Evolutionary conservation across 1,284 basidiomycete genomes (phyloP).

Genomic region (Puccinia novopanici): DNA sequence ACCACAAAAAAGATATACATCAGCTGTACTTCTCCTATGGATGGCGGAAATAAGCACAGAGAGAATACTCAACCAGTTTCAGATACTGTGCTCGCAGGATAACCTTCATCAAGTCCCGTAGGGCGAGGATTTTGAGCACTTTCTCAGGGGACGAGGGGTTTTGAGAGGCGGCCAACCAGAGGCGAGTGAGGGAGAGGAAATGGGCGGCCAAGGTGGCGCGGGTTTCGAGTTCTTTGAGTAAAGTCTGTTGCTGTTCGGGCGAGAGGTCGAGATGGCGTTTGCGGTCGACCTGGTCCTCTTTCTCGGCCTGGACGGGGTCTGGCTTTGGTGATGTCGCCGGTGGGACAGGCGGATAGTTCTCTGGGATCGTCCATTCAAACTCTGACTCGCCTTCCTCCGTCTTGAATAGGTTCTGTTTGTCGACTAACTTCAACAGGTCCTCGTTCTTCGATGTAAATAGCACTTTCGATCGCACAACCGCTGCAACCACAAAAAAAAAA

Average conservation of each 20-base stretch:
- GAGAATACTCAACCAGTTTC: slow-evolving; percentile 21
- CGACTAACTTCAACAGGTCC: slow-evolving; percentile 12
- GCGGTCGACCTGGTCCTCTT: background rate
- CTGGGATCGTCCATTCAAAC: slow-evolving; percentile 26
- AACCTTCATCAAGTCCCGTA: slow-evolving; percentile 10
- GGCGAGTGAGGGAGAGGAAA: slow-evolving; percentile 10
- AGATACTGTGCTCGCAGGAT: slow-evolving; percentile 32
- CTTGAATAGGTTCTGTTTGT: slow-evolving; percentile 13
- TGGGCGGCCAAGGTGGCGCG: background rate
- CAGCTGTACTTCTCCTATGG: too few relatives aligned
- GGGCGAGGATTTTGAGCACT: background rate
- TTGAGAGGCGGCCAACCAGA: slow-evolving; percentile 2
- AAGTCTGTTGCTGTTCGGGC: background rate
- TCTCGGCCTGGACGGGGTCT: background rate
- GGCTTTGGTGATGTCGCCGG: background rate
- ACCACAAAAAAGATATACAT: background rate
- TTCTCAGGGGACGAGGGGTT: background rate
- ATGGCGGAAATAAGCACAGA: background rate
- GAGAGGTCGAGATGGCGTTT: background rate
- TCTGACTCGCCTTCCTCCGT: slow-evolving; percentile 15
- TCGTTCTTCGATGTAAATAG: slow-evolving; percentile 26
- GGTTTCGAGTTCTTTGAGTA: background rate
- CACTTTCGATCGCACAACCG: slow-evolving; percentile 35
- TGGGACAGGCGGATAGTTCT: slow-evolving; percentile 5
- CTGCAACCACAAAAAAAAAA: too few relatives aligned